phyloP scores from a whole-genome alignment of 345 rosid genomes.

The Sonneratia caseolaris region DNA sequence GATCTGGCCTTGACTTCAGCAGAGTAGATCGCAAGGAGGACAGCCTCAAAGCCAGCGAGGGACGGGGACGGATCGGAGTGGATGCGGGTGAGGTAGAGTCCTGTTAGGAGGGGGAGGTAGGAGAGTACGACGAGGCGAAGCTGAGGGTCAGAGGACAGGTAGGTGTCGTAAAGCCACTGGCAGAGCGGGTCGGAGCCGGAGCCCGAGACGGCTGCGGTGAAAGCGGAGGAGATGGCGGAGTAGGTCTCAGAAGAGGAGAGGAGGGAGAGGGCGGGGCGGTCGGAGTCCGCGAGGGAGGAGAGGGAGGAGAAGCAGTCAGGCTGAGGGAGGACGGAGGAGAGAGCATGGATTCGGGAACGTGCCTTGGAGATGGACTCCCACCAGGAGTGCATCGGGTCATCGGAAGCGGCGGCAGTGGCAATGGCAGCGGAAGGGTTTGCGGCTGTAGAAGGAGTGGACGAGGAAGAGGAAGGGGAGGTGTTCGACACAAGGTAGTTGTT shows the following conservation, averaged over 20 bases:
- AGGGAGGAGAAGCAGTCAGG: conserved; percentile 35
- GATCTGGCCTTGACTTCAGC: conserved; percentile 70
- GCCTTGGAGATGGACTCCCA: conserved; percentile 97
- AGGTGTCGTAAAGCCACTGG: conserved; percentile 96
- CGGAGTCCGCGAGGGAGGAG: conserved; percentile 81
- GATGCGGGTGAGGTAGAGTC: conserved; percentile 65
- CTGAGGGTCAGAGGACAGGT: conserved; percentile 63
- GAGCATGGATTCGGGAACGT: conserved; percentile 63
- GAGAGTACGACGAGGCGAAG: conserved; percentile 85
- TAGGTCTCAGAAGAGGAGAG: conserved; percentile 69
- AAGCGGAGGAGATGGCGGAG: conserved; percentile 39
- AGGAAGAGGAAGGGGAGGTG: conserved; percentile 33
- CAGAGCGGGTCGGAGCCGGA: conserved; percentile 86
- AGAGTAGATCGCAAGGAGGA: conserved; percentile 75
- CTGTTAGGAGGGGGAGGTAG: conserved; percentile 63
- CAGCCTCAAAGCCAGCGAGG: conserved; percentile 89
- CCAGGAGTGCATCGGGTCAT: conserved; percentile 83
- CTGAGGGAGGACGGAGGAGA: conserved; percentile 49
- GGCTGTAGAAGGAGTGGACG: conserved; percentile 37
- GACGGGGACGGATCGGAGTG: conserved; percentile 75
- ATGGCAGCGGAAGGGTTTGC: conserved; percentile 17
- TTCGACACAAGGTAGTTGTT: conserved; percentile 18
- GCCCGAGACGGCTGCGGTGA: conserved; percentile 53
- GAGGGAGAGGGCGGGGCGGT: conserved; percentile 82
- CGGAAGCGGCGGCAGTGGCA: conserved; percentile 13